Percentiles rank a stretch among this genome's conserved stretches.
These are phyloP conservation scores for Ceratocystis smalleyi DNA, from an alignment of 2,329 filamentous ascomycete genomes.

Conservation along the genomic window DNA sequence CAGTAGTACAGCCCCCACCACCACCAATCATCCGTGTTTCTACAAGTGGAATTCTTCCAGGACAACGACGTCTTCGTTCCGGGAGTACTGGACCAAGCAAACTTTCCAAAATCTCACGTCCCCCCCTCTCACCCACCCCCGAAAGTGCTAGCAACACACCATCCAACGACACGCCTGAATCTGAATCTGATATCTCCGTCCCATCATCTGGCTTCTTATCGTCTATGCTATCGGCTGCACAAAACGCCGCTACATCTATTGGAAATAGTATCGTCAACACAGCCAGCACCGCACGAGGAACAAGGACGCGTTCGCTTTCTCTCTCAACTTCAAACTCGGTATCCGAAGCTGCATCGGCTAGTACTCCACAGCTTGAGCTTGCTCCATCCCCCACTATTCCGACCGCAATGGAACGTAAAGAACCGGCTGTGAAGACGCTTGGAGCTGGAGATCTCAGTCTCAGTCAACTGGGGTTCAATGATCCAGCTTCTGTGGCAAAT, in stretches of 20 bases:
- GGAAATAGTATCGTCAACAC: slow-evolving; percentile 60
- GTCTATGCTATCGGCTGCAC: slow-evolving; percentile 78
- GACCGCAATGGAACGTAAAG: slow-evolving; percentile 37
- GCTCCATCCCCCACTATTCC: slow-evolving; percentile 3
- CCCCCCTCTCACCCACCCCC: slow-evolving; percentile 58
- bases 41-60: slow-evolving; percentile 44
- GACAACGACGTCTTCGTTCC: slow-evolving; percentile 16
- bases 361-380: slow-evolving; percentile 9
- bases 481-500: slow-evolving; percentile 24
- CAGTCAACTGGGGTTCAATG: slow-evolving; percentile 68
- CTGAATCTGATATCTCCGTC: not conserved
- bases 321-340: slow-evolving; percentile 17
- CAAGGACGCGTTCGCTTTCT: not conserved
- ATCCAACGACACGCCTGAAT: not conserved
- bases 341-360: slow-evolving; percentile 1
- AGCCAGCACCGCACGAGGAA: slow-evolving; percentile 27
- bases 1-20: slow-evolving; percentile 2
- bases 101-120: slow-evolving; percentile 58
- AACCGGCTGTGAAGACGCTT: slow-evolving; percentile 73
- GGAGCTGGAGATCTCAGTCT: slow-evolving; percentile 80
- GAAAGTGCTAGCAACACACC: slow-evolving; percentile 32
- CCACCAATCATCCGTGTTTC: slow-evolving; percentile 4
- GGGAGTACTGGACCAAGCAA: slow-evolving; percentile 55
- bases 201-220: slow-evolving; percentile 65
- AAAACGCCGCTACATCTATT: slow-evolving; percentile 69